Conservation (phyloP, 2,329 filamentous ascomycete genomes). For the Curvularia spicifera region DNA sequence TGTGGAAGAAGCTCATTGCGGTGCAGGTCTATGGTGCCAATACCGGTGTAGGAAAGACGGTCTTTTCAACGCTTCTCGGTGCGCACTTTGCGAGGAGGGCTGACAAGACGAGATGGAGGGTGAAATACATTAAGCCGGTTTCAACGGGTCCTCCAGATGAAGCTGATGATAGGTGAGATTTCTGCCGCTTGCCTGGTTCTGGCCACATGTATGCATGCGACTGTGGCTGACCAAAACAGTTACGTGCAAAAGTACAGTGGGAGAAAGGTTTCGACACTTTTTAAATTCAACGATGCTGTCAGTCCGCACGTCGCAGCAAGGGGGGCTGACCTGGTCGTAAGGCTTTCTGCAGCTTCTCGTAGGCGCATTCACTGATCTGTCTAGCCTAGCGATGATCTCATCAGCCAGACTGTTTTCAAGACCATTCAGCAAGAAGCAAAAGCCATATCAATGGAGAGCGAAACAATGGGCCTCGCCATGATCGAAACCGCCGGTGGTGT, state of each 20-base stretch:
- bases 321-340: slow-evolving; percentile 25
- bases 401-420: slow-evolving; percentile 28
- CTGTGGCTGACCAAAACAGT: slow-evolving; percentile 47
- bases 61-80: slow-evolving; percentile 75
- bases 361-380: slow-evolving; percentile 9
- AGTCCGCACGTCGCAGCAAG: slow-evolving; percentile 78
- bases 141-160: slow-evolving; percentile 75
- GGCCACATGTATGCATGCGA: neutral
- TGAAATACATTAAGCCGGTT: slow-evolving; percentile 79
- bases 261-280: slow-evolving; percentile 65
- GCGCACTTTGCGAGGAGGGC: slow-evolving; percentile 55
- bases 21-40: slow-evolving; percentile 85
- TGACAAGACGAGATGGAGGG: slow-evolving; percentile 42
- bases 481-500: slow-evolving; percentile 85
- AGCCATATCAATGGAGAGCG: slow-evolving; percentile 2
- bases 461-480: slow-evolving; percentile 56
- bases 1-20: slow-evolving; percentile 72
- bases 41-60: slow-evolving; percentile 84
- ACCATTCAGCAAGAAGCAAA: slow-evolving; percentile 22
- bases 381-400: slow-evolving; percentile 34
- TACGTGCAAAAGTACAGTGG: slow-evolving; percentile 68
- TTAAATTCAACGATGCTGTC: slow-evolving; percentile 74
- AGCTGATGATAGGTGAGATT: slow-evolving; percentile 69
- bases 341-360: slow-evolving; percentile 5
- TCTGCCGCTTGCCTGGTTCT: neutral